Conservation (phyloP, 495 filamentous ascomycete species). For the Xanthoparmelia taractica region DNA sequence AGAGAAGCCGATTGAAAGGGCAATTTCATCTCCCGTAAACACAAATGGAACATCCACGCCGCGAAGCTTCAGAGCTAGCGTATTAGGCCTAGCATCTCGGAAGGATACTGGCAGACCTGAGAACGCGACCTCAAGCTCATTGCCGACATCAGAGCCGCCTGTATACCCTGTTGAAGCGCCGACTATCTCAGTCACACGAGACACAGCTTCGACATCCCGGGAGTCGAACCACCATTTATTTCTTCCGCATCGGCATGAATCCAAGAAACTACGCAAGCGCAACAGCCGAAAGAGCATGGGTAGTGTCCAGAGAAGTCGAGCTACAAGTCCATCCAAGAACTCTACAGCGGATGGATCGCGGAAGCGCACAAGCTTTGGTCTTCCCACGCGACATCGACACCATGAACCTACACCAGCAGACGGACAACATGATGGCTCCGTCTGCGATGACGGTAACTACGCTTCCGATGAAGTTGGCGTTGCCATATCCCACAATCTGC, state of each 20-base stretch:
- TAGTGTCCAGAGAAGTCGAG: slow-evolving; percentile 31
- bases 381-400: slow-evolving; percentile 10
- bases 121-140: slow-evolving; percentile 12
- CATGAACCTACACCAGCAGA: slow-evolving; percentile 7
- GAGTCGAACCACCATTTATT: slow-evolving; percentile 24
- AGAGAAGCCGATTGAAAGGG: slow-evolving; percentile 28
- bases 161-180: slow-evolving; percentile 32
- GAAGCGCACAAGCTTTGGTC: slow-evolving; percentile 1
- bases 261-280: slow-evolving; percentile 43
- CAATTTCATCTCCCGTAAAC: slow-evolving; percentile 51
- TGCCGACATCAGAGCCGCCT: slow-evolving; percentile 12
- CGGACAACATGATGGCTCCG: neutral
- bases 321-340: slow-evolving; percentile 15
- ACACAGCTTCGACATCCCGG: slow-evolving; percentile 28
- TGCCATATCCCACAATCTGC: slow-evolving; percentile 32
- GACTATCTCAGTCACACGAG: slow-evolving; percentile 44
- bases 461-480: slow-evolving; percentile 36
- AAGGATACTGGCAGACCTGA: slow-evolving; percentile 9
- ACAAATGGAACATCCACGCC: slow-evolving; percentile 64
- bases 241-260: slow-evolving; percentile 32
- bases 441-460: neutral
- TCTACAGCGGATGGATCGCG: slow-evolving; percentile 6
- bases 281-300: slow-evolving; percentile 36
- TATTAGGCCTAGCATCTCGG: slow-evolving; percentile 52
- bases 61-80: slow-evolving; percentile 65